These are phyloP conservation scores for Mucor saturninus DNA, from an alignment of 371 early-diverging fungal species.

Conservation along the genomic window DNA sequence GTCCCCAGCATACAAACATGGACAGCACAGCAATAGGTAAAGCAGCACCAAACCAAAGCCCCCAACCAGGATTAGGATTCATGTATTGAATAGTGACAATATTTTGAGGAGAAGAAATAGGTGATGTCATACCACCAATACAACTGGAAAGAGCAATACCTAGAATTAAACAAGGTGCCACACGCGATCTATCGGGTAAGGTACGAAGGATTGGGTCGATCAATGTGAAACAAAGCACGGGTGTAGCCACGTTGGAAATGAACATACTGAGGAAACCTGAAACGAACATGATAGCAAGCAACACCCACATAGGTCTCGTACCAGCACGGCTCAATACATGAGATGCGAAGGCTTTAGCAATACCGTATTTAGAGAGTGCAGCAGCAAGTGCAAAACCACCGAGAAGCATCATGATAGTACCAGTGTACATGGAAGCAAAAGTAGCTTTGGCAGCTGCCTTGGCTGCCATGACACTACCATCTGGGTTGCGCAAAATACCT, in stretches of 20 bases:
- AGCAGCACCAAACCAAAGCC: conserved; percentile 82
- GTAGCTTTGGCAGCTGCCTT: conserved; percentile 80
- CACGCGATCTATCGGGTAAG: conserved; percentile 64
- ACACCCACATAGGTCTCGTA: conserved; percentile 68
- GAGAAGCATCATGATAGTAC: conserved; percentile 93
- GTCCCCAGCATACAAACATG: conserved; percentile 79
- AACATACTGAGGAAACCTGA: conserved; percentile 79
- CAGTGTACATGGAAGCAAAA: conserved; percentile 93
- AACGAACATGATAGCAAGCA: conserved; percentile 80
- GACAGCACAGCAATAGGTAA: conserved; percentile 77
- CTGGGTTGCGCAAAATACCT: conserved; percentile 67
- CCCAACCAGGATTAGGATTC: conserved; percentile 86
- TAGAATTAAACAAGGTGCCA: conserved; percentile 85
- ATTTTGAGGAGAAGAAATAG: conserved; percentile 96
- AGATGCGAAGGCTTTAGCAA: conserved; percentile 77
- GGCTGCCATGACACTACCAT: conserved; percentile 61
- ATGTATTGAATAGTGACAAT: conserved; percentile 86
- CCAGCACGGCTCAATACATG: conserved; percentile 75
- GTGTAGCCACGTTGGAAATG: conserved; percentile 86
- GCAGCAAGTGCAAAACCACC: conserved; percentile 96
- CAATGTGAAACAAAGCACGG: conserved; percentile 82
- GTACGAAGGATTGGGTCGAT: conserved; percentile 79
- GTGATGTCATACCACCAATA: conserved; percentile 97
- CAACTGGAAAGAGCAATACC: conserved; percentile 96
- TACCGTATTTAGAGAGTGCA: conserved; percentile 55